Evolutionary conservation across 768 basidiomycete genomes (phyloP).

Genomic region (Pleurotus pulmonarius): DNA sequence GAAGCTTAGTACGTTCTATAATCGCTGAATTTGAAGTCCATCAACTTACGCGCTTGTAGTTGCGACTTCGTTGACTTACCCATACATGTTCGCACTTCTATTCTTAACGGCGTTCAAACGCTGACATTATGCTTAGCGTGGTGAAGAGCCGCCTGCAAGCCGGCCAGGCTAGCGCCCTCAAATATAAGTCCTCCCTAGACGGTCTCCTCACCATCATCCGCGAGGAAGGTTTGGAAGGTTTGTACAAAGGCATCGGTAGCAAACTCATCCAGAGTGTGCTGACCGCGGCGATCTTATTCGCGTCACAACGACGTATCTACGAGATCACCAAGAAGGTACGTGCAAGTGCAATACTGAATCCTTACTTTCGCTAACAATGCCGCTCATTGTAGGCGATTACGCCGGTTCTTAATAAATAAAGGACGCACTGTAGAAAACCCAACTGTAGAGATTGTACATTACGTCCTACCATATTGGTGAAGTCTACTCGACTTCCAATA

Average conservation of each 20-base stretch:
- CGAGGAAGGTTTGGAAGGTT: conserved; percentile 74
- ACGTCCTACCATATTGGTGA: too few species aligned
- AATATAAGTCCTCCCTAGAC: conserved; percentile 39
- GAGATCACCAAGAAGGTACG: conserved; percentile 34
- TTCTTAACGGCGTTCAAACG: background rate
- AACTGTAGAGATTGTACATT: too few species aligned
- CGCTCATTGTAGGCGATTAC: too few species aligned
- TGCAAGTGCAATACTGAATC: too few species aligned
- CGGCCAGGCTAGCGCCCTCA: conserved; percentile 50
- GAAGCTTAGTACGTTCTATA: conserved; percentile 62
- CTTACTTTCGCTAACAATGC: too few species aligned
- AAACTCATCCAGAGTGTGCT: conserved; percentile 92
- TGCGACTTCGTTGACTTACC: conserved; percentile 58
- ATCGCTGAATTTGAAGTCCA: background rate
- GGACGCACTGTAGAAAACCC: too few species aligned
- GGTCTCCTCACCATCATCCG: conserved; percentile 73
- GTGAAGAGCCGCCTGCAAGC: conserved; percentile 68
- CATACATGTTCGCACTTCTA: conserved; percentile 54
- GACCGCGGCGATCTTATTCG: conserved; percentile 92
- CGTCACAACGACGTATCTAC: conserved; percentile 83
- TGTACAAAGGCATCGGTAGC: conserved; percentile 84
- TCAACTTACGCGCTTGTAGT: background rate
- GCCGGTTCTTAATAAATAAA: too few species aligned
- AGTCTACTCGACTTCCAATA: too few species aligned
- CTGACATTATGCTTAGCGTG: conserved; percentile 30